These are phyloP conservation scores for Ichthyophonus hoferi DNA, from an alignment of 208 protist species.

Conservation along the genomic window DNA sequence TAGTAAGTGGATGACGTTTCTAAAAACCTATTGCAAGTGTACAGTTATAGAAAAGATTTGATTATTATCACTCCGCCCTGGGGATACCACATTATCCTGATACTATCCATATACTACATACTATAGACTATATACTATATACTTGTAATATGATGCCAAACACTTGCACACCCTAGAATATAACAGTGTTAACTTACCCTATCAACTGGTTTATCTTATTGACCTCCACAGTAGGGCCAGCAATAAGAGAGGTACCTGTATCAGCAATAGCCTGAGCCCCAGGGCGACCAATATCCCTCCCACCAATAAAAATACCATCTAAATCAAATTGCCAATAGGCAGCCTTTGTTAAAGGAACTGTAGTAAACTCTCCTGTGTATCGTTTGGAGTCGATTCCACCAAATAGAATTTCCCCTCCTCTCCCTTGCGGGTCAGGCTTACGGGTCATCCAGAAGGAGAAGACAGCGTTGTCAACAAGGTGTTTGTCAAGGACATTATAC, in stretches of 20 bases:
- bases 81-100: too few relatives aligned
- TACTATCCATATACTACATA: too few relatives aligned
- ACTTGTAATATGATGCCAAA: too few relatives aligned
- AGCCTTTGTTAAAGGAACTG: slow-evolving; percentile 71
- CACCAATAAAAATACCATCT: slow-evolving; percentile 34
- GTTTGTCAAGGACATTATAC: slow-evolving; percentile 62
- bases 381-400: slow-evolving; percentile 72
- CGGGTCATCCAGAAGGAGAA: slow-evolving; percentile 76
- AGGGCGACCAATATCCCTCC: neutral
- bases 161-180: too few relatives aligned
- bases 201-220: slow-evolving; percentile 57
- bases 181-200: too few relatives aligned
- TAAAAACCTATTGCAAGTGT: neutral
- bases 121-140: too few relatives aligned
- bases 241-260: slow-evolving; percentile 85
- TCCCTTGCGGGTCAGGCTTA: slow-evolving; percentile 32
- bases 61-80: too few relatives aligned
- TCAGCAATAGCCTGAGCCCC: slow-evolving; percentile 70
- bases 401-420: slow-evolving; percentile 70
- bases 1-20: slow-evolving; percentile 46
- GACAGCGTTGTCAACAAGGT: slow-evolving; percentile 52
- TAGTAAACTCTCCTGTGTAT: slow-evolving; percentile 73
- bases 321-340: slow-evolving; percentile 81
- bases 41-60: too few relatives aligned
- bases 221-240: slow-evolving; percentile 69